Evolutionary conservation across 192 early-diverging fungal species (phyloP), one percentile per base, ranked within the genome.

Genomic region (Spizellomyces punctatus): DNA sequence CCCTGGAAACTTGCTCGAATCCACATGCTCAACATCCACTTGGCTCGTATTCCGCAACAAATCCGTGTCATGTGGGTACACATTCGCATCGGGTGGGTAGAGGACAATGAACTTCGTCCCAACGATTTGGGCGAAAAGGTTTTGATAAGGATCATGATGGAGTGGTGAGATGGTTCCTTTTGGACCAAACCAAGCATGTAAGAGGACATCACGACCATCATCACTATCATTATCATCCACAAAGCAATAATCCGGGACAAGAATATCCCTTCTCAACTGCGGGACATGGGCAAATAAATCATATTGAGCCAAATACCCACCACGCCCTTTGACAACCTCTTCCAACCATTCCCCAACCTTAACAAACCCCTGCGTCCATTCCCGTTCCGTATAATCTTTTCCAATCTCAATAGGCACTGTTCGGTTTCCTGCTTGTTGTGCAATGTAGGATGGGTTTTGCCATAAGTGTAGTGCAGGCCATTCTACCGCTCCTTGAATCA

Each of bases 101-200:
- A 95, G 75, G 21, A 87, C 78, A 47, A 96, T 69, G 63, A 93
- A 91, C 62, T 96, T 96, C 63, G 70, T 74, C 0, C 95, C 95
- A 9, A 91, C 90, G 4, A 94, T 89, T 77, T 96, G 95, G 2
- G 88, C 90, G 67, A 95, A 85, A 46, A 95, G 63, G 63, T 96
- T 96, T 59, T 94, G 82, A 62, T 90, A 86, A 4, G 85, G 85
- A 63, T 96, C 95, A 6, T 85, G 88, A 64, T 96, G 95, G 69
- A 95, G 78, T 0, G 95, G 94, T 6, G 95, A 93, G 0, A 95
- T 79, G 0, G 95, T 96, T 3, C 86, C 84, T 16, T 57, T 45
- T 1, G 95, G 95, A 2, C 95, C 95, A 66, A 96, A 82, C 95
- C 95, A 96, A 0, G 87, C 84, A 71, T 92, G 87, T 61, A 82